Base-by-base conservation (phyloP, 495 filamentous ascomycete genomes). In the Aspergillus avenaceus region DNA sequence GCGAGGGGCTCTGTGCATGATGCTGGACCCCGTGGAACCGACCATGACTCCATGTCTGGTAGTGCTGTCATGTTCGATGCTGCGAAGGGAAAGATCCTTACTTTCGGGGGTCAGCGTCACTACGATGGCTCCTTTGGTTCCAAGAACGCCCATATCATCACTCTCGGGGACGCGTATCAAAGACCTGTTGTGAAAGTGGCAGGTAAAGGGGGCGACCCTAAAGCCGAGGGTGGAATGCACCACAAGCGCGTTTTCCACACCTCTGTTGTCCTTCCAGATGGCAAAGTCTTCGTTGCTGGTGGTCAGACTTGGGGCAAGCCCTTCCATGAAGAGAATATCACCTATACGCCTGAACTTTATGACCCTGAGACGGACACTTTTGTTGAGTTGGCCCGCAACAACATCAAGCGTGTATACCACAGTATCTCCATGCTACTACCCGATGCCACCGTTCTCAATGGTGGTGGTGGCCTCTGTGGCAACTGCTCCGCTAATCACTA, bases 41-140 rank as follows among this genome's bases (percentile, higher is more conserved):
- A 83, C 49, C 38, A 47, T 0, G 80, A 85, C 45, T 63, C 79
- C 5, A 83, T 78, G 75, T 67, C 65, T 43, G 77, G 76, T 12
- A 76, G 68, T 44, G 71, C 72, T 4, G 67, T 80, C 46, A 81
- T 82, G 77, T 82, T 74, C 49, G 81, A 84, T 46, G 79, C 79
- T 24, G 59, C 67, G 0, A 60, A 53, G 1, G 81, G 81, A 25
- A 77, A 77, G 52, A 83, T 84, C 12, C 64, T 83, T 2, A 73
- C 74, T 4, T 53, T 71, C 12, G 81, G 81, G 25, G 81, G 81
- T 3, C 59, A 69, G 5, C 60, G 63, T 3, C 60, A 66, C 41
- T 84, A 84, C 47, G 60, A 69, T 25, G 53, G 63, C 21, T 67
- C 63, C 2, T 41, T 49, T 4, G 77, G 72, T 3, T 70, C 67